These are phyloP conservation scores for Paragyromitra xinjiangensis DNA, from an alignment of 495 filamentous ascomycete genomes.

Conservation along the genomic window DNA sequence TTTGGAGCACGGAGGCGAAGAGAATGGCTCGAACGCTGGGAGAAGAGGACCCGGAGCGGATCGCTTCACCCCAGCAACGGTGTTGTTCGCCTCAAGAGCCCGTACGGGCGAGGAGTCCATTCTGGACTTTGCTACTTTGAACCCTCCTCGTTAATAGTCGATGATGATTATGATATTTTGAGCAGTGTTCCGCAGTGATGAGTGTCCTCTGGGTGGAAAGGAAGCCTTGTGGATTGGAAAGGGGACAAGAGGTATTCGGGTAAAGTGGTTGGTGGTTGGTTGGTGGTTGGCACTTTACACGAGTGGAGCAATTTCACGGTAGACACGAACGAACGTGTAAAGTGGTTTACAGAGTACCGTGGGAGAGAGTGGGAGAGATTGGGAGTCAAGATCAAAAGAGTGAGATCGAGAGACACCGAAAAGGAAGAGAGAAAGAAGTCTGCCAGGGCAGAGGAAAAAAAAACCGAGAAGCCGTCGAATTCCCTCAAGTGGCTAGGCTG, in stretches of 20 bases:
- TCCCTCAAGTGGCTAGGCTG: slow-evolving; percentile 45
- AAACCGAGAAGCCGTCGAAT: slow-evolving; percentile 39
- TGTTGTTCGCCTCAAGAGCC: slow-evolving; percentile 54
- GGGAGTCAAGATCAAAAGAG: slow-evolving; percentile 43
- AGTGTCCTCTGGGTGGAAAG: slow-evolving; percentile 24
- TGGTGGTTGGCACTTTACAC: slow-evolving; percentile 53
- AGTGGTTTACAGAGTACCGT: slow-evolving; percentile 44
- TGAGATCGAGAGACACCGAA: slow-evolving; percentile 25
- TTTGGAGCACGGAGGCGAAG: slow-evolving; percentile 84
- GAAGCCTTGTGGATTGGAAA: slow-evolving; percentile 8
- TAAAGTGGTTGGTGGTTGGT: slow-evolving; percentile 47
- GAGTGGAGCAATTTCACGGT: slow-evolving; percentile 47
- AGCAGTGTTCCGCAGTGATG: slow-evolving; percentile 12
- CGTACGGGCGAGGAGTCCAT: slow-evolving; percentile 53
- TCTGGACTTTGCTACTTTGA: slow-evolving; percentile 44
- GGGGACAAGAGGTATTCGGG: slow-evolving; percentile 39
- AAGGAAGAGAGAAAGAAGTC: slow-evolving; percentile 31
- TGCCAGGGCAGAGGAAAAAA: slow-evolving; percentile 5
- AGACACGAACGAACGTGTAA: slow-evolving; percentile 50
- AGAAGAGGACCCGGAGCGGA: slow-evolving; percentile 76
- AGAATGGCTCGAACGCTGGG: slow-evolving; percentile 91
- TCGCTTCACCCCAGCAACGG: slow-evolving; percentile 74
- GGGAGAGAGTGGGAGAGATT: slow-evolving; percentile 6
- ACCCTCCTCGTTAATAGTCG: slow-evolving; percentile 33
- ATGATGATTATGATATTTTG: slow-evolving; percentile 28